These are phyloP conservation scores for Mycena rebaudengoi DNA, from an alignment of 768 basidiomycete species.

Conservation along the genomic window DNA sequence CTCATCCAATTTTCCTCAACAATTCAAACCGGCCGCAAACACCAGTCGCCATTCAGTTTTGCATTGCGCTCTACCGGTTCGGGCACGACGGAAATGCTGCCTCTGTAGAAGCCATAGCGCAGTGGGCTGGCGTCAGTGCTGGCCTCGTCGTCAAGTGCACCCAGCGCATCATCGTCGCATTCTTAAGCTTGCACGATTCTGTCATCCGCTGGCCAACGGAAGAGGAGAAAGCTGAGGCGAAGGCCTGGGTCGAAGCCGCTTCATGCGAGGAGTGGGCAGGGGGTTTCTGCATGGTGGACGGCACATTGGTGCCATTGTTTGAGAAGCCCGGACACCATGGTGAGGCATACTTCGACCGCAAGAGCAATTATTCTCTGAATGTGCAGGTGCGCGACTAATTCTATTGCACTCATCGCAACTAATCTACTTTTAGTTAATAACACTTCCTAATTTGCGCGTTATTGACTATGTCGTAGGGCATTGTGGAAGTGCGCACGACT, in stretches of 20 bases:
- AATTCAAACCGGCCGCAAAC: too few relatives aligned
- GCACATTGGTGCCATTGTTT: constrained; percentile 40
- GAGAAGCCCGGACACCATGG: too few relatives aligned
- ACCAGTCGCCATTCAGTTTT: too few relatives aligned
- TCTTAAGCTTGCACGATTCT: constrained; percentile 23
- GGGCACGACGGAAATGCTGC: constrained; percentile 42
- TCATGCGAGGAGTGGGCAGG: constrained; percentile 38
- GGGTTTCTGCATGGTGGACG: constrained; percentile 36
- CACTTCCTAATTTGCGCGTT: constrained; percentile 35
- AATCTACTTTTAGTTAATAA: constrained; percentile 24
- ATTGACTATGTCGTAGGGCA: constrained; percentile 37
- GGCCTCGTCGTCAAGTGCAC: constrained; percentile 32
- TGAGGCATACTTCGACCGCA: not conserved
- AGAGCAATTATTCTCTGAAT: too few relatives aligned
- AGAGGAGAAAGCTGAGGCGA: constrained; percentile 31
- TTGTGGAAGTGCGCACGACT: constrained; percentile 36
- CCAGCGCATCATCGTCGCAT: constrained; percentile 26
- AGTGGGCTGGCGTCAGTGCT: constrained; percentile 30
- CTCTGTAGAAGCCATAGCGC: constrained; percentile 29
- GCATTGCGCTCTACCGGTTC: too few relatives aligned
- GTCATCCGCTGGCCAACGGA: constrained; percentile 28
- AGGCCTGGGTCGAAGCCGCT: constrained; percentile 27
- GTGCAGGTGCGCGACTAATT: not conserved
- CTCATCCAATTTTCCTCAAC: too few relatives aligned
- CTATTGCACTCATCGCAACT: not conserved